Percentiles rank a stretch among this genome's conserved stretches.
Conservation (phyloP, 345 rosid genomes). For the Aquilaria yunnanensis region DNA sequence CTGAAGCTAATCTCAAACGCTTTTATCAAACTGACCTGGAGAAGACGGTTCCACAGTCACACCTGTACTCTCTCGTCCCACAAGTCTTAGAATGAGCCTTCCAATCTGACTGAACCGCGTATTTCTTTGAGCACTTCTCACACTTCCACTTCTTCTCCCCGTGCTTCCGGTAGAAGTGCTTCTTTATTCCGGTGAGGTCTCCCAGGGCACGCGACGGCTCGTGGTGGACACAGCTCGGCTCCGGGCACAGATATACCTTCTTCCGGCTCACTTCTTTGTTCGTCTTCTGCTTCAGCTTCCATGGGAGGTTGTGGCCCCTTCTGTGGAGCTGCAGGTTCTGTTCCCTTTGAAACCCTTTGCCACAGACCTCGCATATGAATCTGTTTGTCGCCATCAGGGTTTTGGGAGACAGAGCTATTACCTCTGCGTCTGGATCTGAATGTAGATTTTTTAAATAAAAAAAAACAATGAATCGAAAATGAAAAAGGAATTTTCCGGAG, state of each 20-base stretch:
- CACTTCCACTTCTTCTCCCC: conserved; percentile 94
- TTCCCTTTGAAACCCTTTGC: conserved; percentile 86
- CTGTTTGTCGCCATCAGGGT: conserved; percentile 87
- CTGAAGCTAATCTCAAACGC: no score
- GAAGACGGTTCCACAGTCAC: conserved; percentile 89
- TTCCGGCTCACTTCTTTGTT: conserved; percentile 77
- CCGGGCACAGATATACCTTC: conserved; percentile 83
- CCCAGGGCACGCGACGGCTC: conserved; percentile 82
- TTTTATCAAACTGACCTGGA: conserved; percentile 41
- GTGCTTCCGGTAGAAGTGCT: conserved; percentile 73
- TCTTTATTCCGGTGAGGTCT: conserved; percentile 79
- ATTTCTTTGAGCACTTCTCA: conserved; percentile 71
- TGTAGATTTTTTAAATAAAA: conserved; percentile 2
- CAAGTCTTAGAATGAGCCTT: conserved; percentile 89
- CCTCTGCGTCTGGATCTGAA: conserved; percentile 87
- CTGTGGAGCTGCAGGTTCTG: conserved; percentile 85
- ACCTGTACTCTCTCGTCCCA: conserved; percentile 77
- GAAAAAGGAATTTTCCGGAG: background rate
- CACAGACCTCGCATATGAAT: conserved; percentile 83
- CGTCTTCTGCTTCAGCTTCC: conserved; percentile 78
- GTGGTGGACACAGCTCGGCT: conserved; percentile 84
- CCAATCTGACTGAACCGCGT: conserved; percentile 87
- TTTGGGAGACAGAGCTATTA: conserved; percentile 85
- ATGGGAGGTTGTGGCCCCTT: conserved; percentile 85
- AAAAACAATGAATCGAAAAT: conserved; percentile 6